These are phyloP conservation scores for Zychaea mexicana DNA, from an alignment of 371 early-diverging fungal species.

Conservation along the genomic window DNA sequence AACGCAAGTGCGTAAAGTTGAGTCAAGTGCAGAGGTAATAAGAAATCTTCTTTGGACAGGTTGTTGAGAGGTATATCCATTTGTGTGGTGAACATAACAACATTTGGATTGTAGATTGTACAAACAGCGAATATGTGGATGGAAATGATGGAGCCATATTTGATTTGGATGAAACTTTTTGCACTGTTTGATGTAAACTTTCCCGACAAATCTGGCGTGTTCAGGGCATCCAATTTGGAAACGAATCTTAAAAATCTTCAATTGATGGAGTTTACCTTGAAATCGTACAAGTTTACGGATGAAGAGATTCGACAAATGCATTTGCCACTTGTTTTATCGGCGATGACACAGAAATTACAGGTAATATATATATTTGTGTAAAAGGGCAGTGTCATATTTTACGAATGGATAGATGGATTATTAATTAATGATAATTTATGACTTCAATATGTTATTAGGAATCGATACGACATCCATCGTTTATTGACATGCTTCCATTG, in stretches of 20 bases:
- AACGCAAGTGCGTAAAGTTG: conserved; percentile 39
- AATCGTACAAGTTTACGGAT: conserved; percentile 72
- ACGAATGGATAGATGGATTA: no score
- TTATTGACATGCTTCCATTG: conserved; percentile 36
- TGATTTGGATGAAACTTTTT: conserved; percentile 78
- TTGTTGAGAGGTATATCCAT: no score
- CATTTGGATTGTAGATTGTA: conserved; percentile 55
- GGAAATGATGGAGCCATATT: conserved; percentile 82
- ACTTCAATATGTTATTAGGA: no score
- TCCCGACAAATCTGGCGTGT: conserved; percentile 27
- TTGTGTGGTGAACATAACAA: no score
- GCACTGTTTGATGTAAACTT: conserved; percentile 53
- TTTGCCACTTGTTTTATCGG: conserved; percentile 71
- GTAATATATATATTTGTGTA: no score
- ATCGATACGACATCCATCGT: conserved; percentile 19
- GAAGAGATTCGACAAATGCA: conserved; percentile 83
- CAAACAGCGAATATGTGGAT: conserved; percentile 88
- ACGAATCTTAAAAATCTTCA: conserved; percentile 50
- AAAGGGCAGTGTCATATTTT: no score
- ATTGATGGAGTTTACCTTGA: conserved; percentile 68
- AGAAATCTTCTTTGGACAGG: no score
- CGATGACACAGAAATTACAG: conserved; percentile 59
- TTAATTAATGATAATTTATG: no score
- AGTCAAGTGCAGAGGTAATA: conserved; percentile 51
- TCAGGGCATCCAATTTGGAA: neutral